Evolutionary conservation across 2,329 filamentous ascomycete species (phyloP).

Genomic region (Ceratocystis colombiana): DNA sequence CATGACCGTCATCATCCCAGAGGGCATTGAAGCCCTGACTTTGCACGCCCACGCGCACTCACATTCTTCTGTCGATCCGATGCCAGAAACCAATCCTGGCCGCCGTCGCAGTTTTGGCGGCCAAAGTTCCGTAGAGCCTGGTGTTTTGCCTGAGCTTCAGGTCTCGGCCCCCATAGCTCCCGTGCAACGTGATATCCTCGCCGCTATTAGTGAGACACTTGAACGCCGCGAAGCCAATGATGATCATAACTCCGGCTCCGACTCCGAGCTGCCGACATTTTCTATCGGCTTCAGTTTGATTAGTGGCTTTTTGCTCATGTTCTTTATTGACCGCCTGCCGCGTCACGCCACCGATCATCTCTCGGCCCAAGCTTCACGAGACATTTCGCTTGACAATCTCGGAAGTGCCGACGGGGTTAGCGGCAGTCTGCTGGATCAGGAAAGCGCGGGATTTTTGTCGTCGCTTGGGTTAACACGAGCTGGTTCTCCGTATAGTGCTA

Average conservation of each 20-base stretch:
- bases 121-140: background rate
- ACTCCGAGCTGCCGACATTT: conserved; percentile 48
- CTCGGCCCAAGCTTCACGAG: conserved; percentile 57
- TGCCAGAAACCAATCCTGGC: background rate
- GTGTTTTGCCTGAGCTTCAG: conserved; percentile 8
- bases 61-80: background rate
- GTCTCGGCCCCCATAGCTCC: background rate
- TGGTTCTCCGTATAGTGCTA: conserved; percentile 40
- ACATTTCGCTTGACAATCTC: conserved; percentile 81
- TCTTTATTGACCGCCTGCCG: conserved; percentile 79
- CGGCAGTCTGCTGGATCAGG: conserved; percentile 36
- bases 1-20: conserved; percentile 92
- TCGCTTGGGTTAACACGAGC: conserved; percentile 40
- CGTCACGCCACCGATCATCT: conserved; percentile 58
- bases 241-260: conserved; percentile 33
- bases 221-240: conserved; percentile 24
- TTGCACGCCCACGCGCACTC: conserved; percentile 35
- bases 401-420: conserved; percentile 35
- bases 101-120: background rate
- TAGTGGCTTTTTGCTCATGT: conserved; percentile 90
- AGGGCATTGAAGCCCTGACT: conserved; percentile 77
- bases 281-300: conserved; percentile 83
- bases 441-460: conserved; percentile 50
- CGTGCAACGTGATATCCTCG: conserved; percentile 21
- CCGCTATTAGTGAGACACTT: conserved; percentile 25